Conservation (phyloP, 2,329 filamentous ascomycete species). For the Cladosporium sp. region DNA sequence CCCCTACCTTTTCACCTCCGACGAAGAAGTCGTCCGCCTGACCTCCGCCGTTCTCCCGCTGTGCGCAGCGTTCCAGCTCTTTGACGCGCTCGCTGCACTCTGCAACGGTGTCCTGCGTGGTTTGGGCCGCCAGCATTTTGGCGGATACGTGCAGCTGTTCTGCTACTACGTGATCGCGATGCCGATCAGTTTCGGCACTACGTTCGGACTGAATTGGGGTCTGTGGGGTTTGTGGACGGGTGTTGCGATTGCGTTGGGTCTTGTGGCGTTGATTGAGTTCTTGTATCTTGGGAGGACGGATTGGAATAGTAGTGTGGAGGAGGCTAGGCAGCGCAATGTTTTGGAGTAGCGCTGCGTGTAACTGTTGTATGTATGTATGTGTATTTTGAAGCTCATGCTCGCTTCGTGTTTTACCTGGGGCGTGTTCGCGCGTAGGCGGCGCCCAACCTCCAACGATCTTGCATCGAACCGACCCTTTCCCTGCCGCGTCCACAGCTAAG, state of each 20-base stretch:
- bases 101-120: slow-evolving; percentile 84
- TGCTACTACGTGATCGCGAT: slow-evolving; percentile 83
- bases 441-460: too few species aligned
- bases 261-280: slow-evolving; percentile 57
- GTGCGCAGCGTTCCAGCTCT: slow-evolving; percentile 84
- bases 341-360: not conserved
- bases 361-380: not conserved
- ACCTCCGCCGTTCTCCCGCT: slow-evolving; percentile 70
- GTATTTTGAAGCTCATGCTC: not conserved
- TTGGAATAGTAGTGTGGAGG: slow-evolving; percentile 60
- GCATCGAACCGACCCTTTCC: too few species aligned
- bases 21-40: slow-evolving; percentile 65
- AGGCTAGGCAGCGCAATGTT: slow-evolving; percentile 55
- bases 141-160: slow-evolving; percentile 82
- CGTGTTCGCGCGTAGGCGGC: too few species aligned
- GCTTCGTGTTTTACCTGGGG: not conserved
- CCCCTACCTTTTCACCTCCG: slow-evolving; percentile 71
- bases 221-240: slow-evolving; percentile 75
- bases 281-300: slow-evolving; percentile 54
- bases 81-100: slow-evolving; percentile 75
- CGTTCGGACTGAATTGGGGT: slow-evolving; percentile 74
- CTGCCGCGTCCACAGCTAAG: too few species aligned
- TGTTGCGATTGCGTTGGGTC: slow-evolving; percentile 60
- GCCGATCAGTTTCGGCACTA: slow-evolving; percentile 75
- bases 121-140: slow-evolving; percentile 82